These are phyloP conservation scores for Salix dunnii DNA, from an alignment of 345 rosid species.

Conservation along the genomic window DNA sequence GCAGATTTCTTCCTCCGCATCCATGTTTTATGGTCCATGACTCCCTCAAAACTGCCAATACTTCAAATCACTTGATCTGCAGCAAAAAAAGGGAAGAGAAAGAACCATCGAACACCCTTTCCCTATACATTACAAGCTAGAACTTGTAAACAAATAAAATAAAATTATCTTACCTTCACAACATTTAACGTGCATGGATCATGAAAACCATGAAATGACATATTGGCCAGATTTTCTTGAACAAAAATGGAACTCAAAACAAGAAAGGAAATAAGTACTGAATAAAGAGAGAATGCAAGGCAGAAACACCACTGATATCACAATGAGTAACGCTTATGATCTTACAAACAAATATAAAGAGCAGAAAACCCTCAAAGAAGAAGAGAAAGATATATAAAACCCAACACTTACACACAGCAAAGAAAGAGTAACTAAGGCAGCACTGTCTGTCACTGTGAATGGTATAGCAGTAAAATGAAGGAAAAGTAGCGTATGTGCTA, in stretches of 20 bases:
- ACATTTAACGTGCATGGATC: neutral
- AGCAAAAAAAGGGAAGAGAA: neutral
- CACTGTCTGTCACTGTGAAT: conserved; percentile 28
- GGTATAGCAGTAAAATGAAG: conserved; percentile 25
- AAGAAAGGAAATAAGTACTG: neutral
- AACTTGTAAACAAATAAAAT: neutral
- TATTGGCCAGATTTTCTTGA: neutral
- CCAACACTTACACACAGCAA: neutral
- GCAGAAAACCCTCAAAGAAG: neutral
- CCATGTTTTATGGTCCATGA: conserved; percentile 80
- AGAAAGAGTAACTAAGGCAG: neutral
- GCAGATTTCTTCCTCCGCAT: conserved; percentile 77
- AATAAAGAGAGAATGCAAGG: neutral
- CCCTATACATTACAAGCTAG: neutral
- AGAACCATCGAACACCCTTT: neutral
- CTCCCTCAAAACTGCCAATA: conserved; percentile 3
- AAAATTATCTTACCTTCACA: neutral
- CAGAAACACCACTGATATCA: neutral
- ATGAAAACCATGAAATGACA: neutral
- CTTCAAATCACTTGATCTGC: conserved; percentile 10
- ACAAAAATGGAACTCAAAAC: neutral
- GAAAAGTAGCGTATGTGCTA: conserved; percentile 15
- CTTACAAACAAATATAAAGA: conserved; percentile 16
- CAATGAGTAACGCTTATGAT: neutral
- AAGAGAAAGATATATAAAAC: conserved; percentile 5